A percentile compares a stretch with the other conserved stretches of the same genome.
These are phyloP conservation scores for Aspergillus sp. DNA, from an alignment of 2,329 filamentous ascomycete genomes.

Conservation along the genomic window DNA sequence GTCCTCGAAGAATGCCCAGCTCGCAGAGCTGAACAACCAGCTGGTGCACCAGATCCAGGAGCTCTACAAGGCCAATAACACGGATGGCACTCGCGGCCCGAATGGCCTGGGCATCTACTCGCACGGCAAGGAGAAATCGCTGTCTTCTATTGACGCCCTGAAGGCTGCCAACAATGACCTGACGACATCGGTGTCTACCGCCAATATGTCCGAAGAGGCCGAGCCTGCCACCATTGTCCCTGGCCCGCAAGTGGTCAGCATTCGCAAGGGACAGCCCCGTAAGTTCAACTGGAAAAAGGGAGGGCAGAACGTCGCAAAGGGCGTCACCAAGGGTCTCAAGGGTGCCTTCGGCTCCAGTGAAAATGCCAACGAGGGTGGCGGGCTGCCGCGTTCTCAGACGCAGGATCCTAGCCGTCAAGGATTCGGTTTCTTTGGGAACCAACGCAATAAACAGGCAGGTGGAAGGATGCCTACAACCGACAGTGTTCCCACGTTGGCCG, in stretches of 20 bases:
- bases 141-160: constrained; percentile 43
- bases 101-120: constrained; percentile 65
- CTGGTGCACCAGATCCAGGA: constrained; percentile 92
- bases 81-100: constrained; percentile 30
- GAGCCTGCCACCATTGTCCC: constrained; percentile 60
- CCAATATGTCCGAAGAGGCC: constrained; percentile 61
- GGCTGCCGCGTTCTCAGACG: constrained; percentile 38
- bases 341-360: constrained; percentile 78
- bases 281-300: constrained; percentile 99
- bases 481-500: constrained; percentile 41
- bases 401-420: constrained; percentile 55
- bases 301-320: constrained; percentile 88
- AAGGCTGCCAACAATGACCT: constrained; percentile 50
- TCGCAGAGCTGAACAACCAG: constrained; percentile 93
- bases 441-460: constrained; percentile 42
- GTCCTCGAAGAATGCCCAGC: constrained; percentile 88
- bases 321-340: constrained; percentile 90
- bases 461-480: constrained; percentile 44
- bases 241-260: constrained; percentile 91
- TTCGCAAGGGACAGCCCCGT: constrained; percentile 88
- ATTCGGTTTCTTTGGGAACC: constrained; percentile 68
- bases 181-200: constrained; percentile 57
- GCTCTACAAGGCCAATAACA: constrained; percentile 73
- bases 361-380: constrained; percentile 42
- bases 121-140: constrained; percentile 53